A percentile compares a stretch with the other conserved stretches of the same genome.
Conservation (phyloP, 1,284 basidiomycete genomes). For the Puccinia triticina region DNA sequence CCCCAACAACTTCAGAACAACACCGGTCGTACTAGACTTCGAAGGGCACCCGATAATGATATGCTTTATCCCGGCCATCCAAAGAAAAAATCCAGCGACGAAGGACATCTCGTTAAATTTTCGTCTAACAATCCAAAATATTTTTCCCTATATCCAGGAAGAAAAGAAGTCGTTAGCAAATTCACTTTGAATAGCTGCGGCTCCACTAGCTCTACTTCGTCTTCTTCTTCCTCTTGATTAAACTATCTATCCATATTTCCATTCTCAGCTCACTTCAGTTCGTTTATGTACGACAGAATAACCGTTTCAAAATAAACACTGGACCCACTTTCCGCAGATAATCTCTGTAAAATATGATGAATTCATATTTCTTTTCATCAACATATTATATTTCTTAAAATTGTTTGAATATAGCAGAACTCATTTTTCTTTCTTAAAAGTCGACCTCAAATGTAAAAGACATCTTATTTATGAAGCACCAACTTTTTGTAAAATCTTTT, state of each 20-base stretch:
- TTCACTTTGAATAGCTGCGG: constrained; percentile 15
- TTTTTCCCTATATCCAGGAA: neutral
- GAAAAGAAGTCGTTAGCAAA: constrained; percentile 1
- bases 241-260: neutral
- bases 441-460: neutral
- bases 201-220: constrained; percentile 9
- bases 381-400: too few relatives aligned
- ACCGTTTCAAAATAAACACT: neutral
- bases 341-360: neutral
- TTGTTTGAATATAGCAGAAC: neutral
- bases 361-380: too few relatives aligned
- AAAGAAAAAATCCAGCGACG: neutral
- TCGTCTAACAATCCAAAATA: neutral
- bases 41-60: neutral
- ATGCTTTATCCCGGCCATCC: constrained; percentile 2
- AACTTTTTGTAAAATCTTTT: neutral
- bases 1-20: neutral
- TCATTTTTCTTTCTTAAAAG: neutral
- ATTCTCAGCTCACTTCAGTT: neutral
- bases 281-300: neutral
- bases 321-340: neutral
- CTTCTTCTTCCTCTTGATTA: neutral
- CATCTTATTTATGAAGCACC: neutral
- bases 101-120: neutral
- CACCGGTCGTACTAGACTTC: neutral